Base-by-base conservation (phyloP, 208 protist genomes). In the Crithidia expoeki region DNA sequence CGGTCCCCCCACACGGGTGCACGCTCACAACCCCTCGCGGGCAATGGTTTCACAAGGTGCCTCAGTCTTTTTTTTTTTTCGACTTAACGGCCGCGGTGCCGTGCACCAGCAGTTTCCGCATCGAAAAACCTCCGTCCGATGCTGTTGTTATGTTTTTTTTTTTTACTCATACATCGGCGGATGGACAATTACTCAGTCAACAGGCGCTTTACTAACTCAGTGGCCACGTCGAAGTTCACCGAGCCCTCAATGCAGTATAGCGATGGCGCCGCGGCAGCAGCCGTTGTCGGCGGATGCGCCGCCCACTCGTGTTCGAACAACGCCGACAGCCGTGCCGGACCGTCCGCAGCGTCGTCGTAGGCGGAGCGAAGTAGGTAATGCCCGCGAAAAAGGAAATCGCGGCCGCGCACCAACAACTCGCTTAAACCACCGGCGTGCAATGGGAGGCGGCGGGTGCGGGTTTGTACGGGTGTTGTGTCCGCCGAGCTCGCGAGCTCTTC, bases 291-390 rank as follows among this genome's bases (percentile, higher is more conserved):
- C 32, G 33, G 32, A 4, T 30, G 9, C 27, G 68, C 23, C 14
- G 30, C 58, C 62, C 23, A 44, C 58, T 76, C 71, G 5, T 33
- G 28, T 6, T 0, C n/a, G 9, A 72, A 46, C 1, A 36, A n/a
- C 5, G 40, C n/a, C 36, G 49, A 27, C 7, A 72, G 58, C 14
- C 61, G 60, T 32, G 62, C 59, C 7, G 61, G 50, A 0, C 47
- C 67, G 9, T 75, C 84, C 0, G 21, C 49, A 3, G 51, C 38
- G 7, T 60, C 80, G 77, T 84, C 65, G 66, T 89, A 89, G 32
- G 73, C 42, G 19, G 76, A 77, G n/a, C 74, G 69, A 14, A 90
- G 21, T 32, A 85, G 73, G 56, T 87, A 80, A 32, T 86, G 79
- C 4, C 73, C 82, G 51, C 69, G 79, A 40, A 85, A 77, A 23